Evolutionary conservation across 139 green algal genomes (phyloP).

Genomic region (Tetratostichococcus sp.): DNA sequence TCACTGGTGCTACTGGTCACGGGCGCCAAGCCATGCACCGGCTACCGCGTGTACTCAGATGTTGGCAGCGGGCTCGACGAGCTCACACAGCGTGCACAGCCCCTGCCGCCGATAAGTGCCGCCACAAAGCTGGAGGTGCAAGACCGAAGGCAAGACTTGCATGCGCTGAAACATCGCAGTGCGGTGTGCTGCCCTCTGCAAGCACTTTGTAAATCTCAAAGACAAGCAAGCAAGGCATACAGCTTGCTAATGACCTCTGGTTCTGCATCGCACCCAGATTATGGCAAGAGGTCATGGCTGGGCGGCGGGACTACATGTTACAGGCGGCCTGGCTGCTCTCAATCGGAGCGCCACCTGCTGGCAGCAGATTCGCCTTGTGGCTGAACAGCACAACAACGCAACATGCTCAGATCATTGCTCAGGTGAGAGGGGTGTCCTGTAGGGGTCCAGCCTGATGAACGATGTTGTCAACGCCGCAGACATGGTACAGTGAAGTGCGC

Average conservation of each 20-base stretch:
- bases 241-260: too few species aligned
- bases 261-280: neutral
- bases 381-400: neutral
- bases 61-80: neutral
- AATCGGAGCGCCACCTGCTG: neutral
- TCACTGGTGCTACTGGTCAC: constrained; percentile 5
- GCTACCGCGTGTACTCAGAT: constrained; percentile 15
- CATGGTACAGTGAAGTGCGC: too few species aligned
- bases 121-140: neutral
- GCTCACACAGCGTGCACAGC: neutral
- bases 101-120: neutral
- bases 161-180: too few species aligned
- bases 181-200: too few species aligned
- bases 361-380: neutral
- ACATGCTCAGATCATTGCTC: neutral
- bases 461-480: too few species aligned
- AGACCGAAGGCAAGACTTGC: neutral
- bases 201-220: too few species aligned
- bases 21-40: constrained; percentile 18
- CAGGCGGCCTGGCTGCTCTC: neutral
- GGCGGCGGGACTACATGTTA: neutral
- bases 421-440: too few species aligned
- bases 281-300: neutral
- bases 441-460: too few species aligned
- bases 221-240: too few species aligned